Percentiles rank a stretch among this genome's conserved stretches.
Evolutionary conservation across 192 early-diverging fungal genomes (phyloP).

Genomic region (Dissophora globulifera): DNA sequence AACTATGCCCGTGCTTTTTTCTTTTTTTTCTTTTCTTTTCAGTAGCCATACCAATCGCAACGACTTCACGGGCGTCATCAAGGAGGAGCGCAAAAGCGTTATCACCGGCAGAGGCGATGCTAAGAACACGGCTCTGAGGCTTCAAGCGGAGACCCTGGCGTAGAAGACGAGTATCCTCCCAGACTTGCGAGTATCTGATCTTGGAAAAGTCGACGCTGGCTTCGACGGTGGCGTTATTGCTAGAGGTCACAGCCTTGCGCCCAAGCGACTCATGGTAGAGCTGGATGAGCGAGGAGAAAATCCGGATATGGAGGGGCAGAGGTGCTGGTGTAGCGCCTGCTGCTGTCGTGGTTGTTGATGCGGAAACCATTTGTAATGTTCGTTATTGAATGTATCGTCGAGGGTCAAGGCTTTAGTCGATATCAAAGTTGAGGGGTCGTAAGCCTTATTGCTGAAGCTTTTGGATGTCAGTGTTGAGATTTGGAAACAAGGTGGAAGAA

Average conservation of each 20-base stretch:
- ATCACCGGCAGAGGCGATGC: constrained; percentile 52
- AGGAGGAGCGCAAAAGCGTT: constrained; percentile 46
- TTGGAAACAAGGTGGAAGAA: too few species aligned
- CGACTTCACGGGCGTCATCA: constrained; percentile 43
- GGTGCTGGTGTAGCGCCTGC: neutral
- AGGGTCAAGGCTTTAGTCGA: too few species aligned
- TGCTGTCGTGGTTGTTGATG: constrained; percentile 9
- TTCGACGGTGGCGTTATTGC: constrained; percentile 41
- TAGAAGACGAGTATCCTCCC: constrained; percentile 50
- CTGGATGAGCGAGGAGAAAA: constrained; percentile 36
- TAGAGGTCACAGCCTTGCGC: constrained; percentile 38
- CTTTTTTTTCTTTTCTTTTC: too few species aligned
- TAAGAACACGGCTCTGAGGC: constrained; percentile 48
- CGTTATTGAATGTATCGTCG: neutral
- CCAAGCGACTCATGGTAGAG: constrained; percentile 39
- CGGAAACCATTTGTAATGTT: constrained; percentile 6
- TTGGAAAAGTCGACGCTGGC: constrained; percentile 49
- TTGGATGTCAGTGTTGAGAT: too few species aligned
- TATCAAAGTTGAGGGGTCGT: too few species aligned
- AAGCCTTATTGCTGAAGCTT: too few species aligned
- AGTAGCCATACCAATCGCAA: constrained; percentile 36
- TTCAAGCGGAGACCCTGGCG: constrained; percentile 41
- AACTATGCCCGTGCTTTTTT: too few species aligned
- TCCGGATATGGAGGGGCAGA: constrained; percentile 46
- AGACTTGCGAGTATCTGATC: constrained; percentile 52